A percentile compares a stretch with the other conserved stretches of the same genome.
phyloP scores from a whole-genome alignment of 257 asterid species.

The Przewalskia tangutica region DNA sequence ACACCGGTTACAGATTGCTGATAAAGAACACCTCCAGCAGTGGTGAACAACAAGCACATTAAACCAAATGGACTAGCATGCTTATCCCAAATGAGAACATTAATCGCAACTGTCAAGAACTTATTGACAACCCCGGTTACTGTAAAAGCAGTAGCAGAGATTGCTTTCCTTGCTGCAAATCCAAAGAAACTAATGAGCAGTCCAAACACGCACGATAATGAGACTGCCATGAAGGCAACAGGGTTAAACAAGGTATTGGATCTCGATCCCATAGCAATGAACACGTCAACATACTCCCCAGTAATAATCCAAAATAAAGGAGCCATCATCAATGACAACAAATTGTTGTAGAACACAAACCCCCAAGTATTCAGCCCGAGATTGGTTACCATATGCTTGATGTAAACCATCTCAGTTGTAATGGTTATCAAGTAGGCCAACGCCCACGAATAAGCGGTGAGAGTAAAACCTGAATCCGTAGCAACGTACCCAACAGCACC shows the following conservation, averaged over 20 bases:
- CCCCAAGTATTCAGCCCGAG: conserved; percentile 97
- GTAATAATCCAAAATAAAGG: conserved; percentile 83
- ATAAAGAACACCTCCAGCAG: conserved; percentile 82
- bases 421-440: conserved; percentile 82
- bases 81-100: conserved; percentile 95
- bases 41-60: conserved; percentile 67
- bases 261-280: conserved; percentile 34
- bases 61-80: conserved; percentile 90
- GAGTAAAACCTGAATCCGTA: conserved; percentile 67
- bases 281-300: conserved; percentile 79
- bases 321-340: conserved; percentile 86
- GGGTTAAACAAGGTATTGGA: conserved; percentile 37
- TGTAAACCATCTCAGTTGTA: conserved; percentile 96
- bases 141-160: conserved; percentile 93
- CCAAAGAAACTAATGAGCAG: conserved; percentile 96
- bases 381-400: conserved; percentile 95
- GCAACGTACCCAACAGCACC: conserved; percentile 91
- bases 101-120: conserved; percentile 85
- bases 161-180: conserved; percentile 89
- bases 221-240: conserved; percentile 63
- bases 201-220: conserved; percentile 86
- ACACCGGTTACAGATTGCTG: conserved; percentile 87
- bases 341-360: conserved; percentile 74
- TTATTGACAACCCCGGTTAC: conserved; percentile 96
- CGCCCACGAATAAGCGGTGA: conserved; percentile 95